phyloP scores from a whole-genome alignment of 345 rosid genomes.

The Angophora floribunda region DNA sequence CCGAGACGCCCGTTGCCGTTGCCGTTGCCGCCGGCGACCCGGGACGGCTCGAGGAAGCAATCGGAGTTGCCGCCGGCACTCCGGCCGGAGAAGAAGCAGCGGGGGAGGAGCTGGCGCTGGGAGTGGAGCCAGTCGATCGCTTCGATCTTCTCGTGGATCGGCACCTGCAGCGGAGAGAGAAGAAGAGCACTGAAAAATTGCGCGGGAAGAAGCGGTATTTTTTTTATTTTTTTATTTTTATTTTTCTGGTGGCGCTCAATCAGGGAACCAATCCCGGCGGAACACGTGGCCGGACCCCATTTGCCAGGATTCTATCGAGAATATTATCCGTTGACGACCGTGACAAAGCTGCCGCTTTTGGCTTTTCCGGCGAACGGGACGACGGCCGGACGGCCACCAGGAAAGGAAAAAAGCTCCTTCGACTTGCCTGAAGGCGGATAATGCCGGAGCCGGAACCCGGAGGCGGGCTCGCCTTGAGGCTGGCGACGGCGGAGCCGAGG shows the following conservation, averaged over 20 bases:
- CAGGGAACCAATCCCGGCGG: not conserved
- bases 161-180: constrained; percentile 24
- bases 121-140: constrained; percentile 87
- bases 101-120: constrained; percentile 52
- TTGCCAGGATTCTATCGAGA: not conserved
- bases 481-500: constrained; percentile 35
- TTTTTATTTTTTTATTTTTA: not conserved
- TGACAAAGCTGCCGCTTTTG: not conserved
- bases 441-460: constrained; percentile 58
- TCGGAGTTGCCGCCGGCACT: constrained; percentile 10
- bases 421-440: constrained; percentile 60
- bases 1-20: constrained; percentile 25
- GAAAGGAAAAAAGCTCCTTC: not conserved
- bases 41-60: constrained; percentile 7
- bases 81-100: constrained; percentile 73
- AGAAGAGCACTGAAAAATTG: not conserved
- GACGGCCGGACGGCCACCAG: not conserved
- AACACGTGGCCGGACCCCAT: not conserved
- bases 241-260: not conserved
- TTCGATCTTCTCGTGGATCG: constrained; percentile 41
- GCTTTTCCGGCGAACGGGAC: not conserved
- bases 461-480: constrained; percentile 27
- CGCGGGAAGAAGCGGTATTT: not conserved
- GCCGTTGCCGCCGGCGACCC: not conserved
- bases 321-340: not conserved